Evolutionary conservation across 2,329 filamentous ascomycete species (phyloP).

Genomic region (Cryphonectria japonica): DNA sequence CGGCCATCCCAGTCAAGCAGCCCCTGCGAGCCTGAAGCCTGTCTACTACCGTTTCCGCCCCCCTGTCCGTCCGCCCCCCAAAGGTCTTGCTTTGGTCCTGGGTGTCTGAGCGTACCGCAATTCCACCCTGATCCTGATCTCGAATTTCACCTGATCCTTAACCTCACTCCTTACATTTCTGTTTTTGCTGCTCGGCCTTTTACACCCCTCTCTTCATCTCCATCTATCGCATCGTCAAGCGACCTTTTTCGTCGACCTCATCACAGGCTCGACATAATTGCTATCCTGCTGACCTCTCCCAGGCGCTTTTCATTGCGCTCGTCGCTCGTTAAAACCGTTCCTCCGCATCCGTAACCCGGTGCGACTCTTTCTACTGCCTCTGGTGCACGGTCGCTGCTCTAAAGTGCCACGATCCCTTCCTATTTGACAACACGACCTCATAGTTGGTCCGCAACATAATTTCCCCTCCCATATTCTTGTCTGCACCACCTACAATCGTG

Average conservation of each 20-base stretch:
- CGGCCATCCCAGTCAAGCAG: slow-evolving; percentile 8
- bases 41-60: neutral
- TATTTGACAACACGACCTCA: slow-evolving; percentile 25
- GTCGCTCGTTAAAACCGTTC: slow-evolving; percentile 28
- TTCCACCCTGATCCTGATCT: slow-evolving; percentile 20
- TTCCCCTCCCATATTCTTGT: slow-evolving; percentile 13
- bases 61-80: slow-evolving; percentile 1
- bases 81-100: neutral
- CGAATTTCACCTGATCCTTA: slow-evolving; percentile 12
- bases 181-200: slow-evolving; percentile 11
- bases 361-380: slow-evolving; percentile 18
- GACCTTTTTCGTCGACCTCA: slow-evolving; percentile 5
- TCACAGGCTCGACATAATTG: slow-evolving; percentile 8
- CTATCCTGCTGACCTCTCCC: slow-evolving; percentile 22
- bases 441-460: slow-evolving; percentile 16
- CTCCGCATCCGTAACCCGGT: slow-evolving; percentile 14
- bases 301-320: slow-evolving; percentile 27
- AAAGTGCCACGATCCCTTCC: slow-evolving; percentile 23
- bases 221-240: slow-evolving; percentile 8
- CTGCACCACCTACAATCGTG: slow-evolving; percentile 22
- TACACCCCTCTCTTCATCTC: slow-evolving; percentile 18
- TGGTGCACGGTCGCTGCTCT: slow-evolving; percentile 20
- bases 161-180: slow-evolving; percentile 19
- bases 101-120: slow-evolving; percentile 14
- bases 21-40: slow-evolving; percentile 12